phyloP scores from a whole-genome alignment of 495 filamentous ascomycete genomes.

The Podospora comata region DNA sequence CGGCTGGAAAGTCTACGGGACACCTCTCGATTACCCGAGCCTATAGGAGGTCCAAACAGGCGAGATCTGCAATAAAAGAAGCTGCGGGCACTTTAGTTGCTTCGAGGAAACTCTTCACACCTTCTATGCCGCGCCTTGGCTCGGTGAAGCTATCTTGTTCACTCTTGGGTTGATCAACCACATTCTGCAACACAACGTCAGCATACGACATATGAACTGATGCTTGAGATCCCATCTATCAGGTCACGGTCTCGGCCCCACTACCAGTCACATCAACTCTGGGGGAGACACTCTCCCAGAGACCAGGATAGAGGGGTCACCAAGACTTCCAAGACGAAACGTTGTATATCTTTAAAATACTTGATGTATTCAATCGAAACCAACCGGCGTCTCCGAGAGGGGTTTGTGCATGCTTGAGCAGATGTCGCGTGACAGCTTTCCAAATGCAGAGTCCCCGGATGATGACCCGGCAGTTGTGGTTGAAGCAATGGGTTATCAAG shows the following conservation, averaged over 20 bases:
- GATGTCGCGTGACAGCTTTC: background rate
- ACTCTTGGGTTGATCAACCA: background rate
- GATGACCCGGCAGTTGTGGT: background rate
- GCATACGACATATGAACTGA: background rate
- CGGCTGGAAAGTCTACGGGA: background rate
- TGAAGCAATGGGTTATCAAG: background rate
- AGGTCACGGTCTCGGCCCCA: background rate
- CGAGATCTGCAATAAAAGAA: background rate
- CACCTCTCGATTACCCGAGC: background rate
- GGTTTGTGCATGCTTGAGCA: background rate
- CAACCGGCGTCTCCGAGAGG: background rate
- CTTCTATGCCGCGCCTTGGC: background rate
- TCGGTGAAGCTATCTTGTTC: background rate
- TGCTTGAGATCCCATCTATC: background rate
- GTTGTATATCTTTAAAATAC: background rate
- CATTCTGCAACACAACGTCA: background rate
- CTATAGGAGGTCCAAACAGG: background rate
- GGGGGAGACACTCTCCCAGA: background rate
- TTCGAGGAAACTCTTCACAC: background rate
- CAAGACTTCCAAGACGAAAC: background rate
- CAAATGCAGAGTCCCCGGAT: background rate
- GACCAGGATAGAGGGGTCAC: background rate
- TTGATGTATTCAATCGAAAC: background rate
- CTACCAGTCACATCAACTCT: background rate
- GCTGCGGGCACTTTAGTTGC: background rate